Conservation (phyloP, 352 stramenopile species). For the Bremia lactucae region DNA sequence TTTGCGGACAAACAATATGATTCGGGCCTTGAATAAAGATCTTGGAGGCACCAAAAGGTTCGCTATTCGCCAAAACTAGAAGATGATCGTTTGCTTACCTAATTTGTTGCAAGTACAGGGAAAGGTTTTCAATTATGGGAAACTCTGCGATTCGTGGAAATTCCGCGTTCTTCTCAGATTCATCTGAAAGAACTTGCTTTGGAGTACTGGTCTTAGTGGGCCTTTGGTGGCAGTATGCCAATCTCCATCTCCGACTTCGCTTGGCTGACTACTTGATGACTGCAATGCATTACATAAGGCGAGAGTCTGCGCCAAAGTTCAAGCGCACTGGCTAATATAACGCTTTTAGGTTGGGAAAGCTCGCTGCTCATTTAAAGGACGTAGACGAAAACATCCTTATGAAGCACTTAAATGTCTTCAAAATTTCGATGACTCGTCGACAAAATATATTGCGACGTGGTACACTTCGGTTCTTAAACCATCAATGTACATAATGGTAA, state of each 20-base stretch:
- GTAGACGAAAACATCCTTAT: no score
- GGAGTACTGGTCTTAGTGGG: slow-evolving; percentile 13
- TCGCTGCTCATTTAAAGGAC: no score
- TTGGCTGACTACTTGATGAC: slow-evolving; percentile 47
- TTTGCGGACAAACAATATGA: slow-evolving; percentile 87
- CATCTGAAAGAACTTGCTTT: neutral
- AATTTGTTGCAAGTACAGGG: slow-evolving; percentile 17
- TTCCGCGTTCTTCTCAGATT: slow-evolving; percentile 28
- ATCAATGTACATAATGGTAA: no score
- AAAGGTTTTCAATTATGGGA: slow-evolving; percentile 67
- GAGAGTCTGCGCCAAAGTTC: slow-evolving; percentile 25
- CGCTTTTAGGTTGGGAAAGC: no score
- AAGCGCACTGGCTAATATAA: slow-evolving; percentile 24
- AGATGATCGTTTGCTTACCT: slow-evolving; percentile 1
- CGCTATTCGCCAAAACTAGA: neutral
- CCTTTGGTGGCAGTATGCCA: slow-evolving; percentile 63
- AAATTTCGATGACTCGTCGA: no score
- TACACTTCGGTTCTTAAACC: no score
- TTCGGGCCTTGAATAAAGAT: slow-evolving; percentile 84
- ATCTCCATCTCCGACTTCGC: slow-evolving; percentile 46
- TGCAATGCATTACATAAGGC: slow-evolving; percentile 26
- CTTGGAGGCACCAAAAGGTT: slow-evolving; percentile 65
- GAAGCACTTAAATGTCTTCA: no score
- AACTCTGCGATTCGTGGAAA: slow-evolving; percentile 59
- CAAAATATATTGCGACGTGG: no score